These are phyloP conservation scores for Fraxinus sp. DNA, from an alignment of 305 asterid genomes.

Conservation along the genomic window DNA sequence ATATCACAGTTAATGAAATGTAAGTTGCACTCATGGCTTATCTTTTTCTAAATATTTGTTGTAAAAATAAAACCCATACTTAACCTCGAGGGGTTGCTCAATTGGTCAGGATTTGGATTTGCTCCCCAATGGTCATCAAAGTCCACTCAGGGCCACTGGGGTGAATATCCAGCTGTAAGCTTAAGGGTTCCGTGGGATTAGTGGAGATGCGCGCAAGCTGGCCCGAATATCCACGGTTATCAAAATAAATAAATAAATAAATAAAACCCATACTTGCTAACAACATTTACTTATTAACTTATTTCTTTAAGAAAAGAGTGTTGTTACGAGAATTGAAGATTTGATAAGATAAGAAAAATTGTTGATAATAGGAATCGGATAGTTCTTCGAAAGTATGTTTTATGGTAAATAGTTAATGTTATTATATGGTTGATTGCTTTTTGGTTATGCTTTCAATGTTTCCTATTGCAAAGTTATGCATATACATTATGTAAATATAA, in stretches of 20 bases:
- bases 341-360: background rate
- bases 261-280: background rate
- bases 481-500: background rate
- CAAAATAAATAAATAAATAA: no score
- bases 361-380: background rate
- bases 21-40: background rate
- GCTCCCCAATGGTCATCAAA: no score
- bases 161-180: no score
- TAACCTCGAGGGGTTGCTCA: no score
- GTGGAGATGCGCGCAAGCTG: no score
- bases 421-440: background rate
- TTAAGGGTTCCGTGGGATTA: no score
- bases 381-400: background rate
- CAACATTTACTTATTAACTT: background rate
- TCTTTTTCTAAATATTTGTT: background rate
- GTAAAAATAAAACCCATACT: background rate
- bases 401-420: background rate
- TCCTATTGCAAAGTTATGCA: background rate
- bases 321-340: background rate
- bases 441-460: background rate
- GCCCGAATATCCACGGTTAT: no score
- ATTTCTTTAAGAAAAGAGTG: background rate
- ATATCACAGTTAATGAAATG: background rate
- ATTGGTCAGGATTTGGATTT: no score
- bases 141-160: no score